Conservation (phyloP, 2,329 filamentous ascomycete species). For the Colletotrichum sp. region DNA sequence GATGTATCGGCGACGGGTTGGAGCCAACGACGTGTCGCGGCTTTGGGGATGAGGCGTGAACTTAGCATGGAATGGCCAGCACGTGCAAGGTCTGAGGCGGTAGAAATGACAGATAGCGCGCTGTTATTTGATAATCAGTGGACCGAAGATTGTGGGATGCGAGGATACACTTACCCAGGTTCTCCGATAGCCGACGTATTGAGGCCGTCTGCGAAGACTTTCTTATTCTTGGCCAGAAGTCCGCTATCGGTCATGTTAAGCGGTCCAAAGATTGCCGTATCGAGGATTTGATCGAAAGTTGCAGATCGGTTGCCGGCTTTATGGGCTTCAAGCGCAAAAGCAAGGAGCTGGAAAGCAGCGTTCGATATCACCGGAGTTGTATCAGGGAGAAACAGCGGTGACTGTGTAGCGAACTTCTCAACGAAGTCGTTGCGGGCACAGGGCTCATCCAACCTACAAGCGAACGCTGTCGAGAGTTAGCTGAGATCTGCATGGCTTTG, state of each 20-base stretch:
- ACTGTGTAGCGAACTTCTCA: background rate
- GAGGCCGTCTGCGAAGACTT: slow-evolving; percentile 18
- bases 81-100: slow-evolving; percentile 24
- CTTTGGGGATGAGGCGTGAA: slow-evolving; percentile 24
- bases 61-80: slow-evolving; percentile 26
- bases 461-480: background rate
- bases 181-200: slow-evolving; percentile 20
- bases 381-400: slow-evolving; percentile 25
- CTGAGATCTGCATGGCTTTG: background rate
- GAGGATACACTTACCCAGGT: slow-evolving; percentile 17
- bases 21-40: slow-evolving; percentile 35
- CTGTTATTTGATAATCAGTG: background rate
- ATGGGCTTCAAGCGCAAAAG: slow-evolving; percentile 21
- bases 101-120: slow-evolving; percentile 24
- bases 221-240: background rate
- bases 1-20: slow-evolving; percentile 32
- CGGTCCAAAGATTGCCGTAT: slow-evolving; percentile 13
- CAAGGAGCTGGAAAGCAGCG: slow-evolving; percentile 29
- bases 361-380: slow-evolving; percentile 29
- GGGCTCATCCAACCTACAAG: slow-evolving; percentile 16
- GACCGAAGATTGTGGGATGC: background rate
- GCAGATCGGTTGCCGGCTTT: background rate
- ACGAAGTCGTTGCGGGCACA: slow-evolving; percentile 22
- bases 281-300: slow-evolving; percentile 1
- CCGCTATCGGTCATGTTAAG: slow-evolving; percentile 23